Conservation (phyloP, 495 filamentous ascomycete genomes). For the Tuber magnatum region DNA sequence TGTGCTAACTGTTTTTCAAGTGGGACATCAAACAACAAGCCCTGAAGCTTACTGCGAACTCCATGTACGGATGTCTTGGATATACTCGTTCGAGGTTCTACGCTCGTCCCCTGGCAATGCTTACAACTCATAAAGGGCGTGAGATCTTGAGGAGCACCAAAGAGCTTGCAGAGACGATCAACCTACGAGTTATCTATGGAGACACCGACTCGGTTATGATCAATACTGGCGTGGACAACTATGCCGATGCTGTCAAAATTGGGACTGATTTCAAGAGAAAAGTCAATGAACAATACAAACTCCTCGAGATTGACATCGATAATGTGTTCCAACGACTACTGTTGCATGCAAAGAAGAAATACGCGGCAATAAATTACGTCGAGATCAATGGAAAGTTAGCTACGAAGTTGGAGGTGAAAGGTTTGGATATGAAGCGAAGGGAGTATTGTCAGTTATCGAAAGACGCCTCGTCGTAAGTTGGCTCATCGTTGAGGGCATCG, state of each 20-base stretch:
- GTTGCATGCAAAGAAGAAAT: conserved; percentile 98
- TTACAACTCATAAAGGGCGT: conserved; percentile 94
- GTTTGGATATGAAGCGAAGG: conserved; percentile 91
- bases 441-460: conserved; percentile 94
- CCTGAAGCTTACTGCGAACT: conserved; percentile 94
- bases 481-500: conserved; percentile 76
- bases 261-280: conserved; percentile 64
- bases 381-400: conserved; percentile 81
- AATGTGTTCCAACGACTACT: conserved; percentile 91
- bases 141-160: conserved; percentile 95
- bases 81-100: conserved; percentile 96
- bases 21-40: conserved; percentile 98
- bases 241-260: conserved; percentile 52
- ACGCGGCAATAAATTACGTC: conserved; percentile 90
- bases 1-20: conserved; percentile 47
- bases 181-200: conserved; percentile 90
- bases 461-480: conserved; percentile 80
- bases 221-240: conserved; percentile 91
- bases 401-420: conserved; percentile 96
- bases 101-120: conserved; percentile 84
- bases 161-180: conserved; percentile 79
- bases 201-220: conserved; percentile 99
- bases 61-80: conserved; percentile 98
- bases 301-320: conserved; percentile 95
- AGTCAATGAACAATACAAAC: conserved; percentile 82